Evolutionary conservation across 2,329 filamentous ascomycete genomes (phyloP), one percentile per base, ranked within the genome.

Genomic region (Sclerotinia borealis): DNA sequence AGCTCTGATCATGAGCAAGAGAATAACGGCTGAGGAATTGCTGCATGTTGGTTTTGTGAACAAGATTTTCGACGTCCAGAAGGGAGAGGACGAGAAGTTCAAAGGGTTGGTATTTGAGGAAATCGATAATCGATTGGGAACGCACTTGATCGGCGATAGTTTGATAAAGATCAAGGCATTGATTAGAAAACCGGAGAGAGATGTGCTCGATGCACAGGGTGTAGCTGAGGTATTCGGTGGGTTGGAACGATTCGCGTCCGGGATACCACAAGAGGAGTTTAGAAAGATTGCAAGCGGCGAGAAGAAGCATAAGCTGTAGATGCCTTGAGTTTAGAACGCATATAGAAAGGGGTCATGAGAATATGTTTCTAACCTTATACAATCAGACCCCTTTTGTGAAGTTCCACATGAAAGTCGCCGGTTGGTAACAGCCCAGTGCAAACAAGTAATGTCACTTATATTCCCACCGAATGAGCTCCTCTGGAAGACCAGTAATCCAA

Each of bases 261-360:
- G 71, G 0, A 81, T 92, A 49, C 95, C 95, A 25, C 92, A 97
- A 80, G 83, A 89, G 75, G 91, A 98, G 80, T 98, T 98, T 74
- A 79, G 82, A 72, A 93, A 90, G 81, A 79, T 98, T 74, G 92
- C 92, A 1, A 86, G 81, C 66, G 92, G 93, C 15, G 85, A 95
- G 82, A 98, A 97, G 85, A 91, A 88, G 75, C 95, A 99, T 79
- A 98, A 98, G 80, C 78, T 98, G 75, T 96, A 52, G 34, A 49
- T 47, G 19, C 9, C n/a, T 25, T 37, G 19, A 22, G 19, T 4
- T 34, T 58, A 68, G 25, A 45, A 52, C 48, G 59, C 58, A 58
- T 45, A 45, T 11, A 25, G n/a, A 54, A 59, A 59, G 54, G 48
- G 48, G 39, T 37, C 45, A 19, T 48, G 27, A 27, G 34, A n/a